Conservation (phyloP, 352 stramenopile genomes). For the Phytopythium kandeliae region DNA sequence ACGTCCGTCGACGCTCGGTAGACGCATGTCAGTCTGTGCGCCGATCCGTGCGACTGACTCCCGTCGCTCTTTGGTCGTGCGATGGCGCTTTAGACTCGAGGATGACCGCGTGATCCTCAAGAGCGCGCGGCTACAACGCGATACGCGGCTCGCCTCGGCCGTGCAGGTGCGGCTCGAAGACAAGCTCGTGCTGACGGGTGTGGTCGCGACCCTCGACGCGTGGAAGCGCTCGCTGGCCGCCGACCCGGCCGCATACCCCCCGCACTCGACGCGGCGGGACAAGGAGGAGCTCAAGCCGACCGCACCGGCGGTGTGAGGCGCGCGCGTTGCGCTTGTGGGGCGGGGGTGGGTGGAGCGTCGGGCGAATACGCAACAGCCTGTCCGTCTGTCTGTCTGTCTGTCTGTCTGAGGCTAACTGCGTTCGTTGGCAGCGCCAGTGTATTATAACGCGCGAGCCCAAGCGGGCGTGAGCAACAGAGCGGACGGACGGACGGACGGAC, state of each 20-base stretch:
- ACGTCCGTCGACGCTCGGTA: conserved; percentile 5
- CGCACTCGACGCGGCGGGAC: conserved; percentile 13
- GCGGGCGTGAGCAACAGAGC: neutral
- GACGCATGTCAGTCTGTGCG: neutral
- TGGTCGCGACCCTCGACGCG: conserved; percentile 28
- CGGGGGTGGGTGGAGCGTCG: neutral
- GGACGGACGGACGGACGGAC: too few species aligned
- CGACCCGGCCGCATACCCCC: conserved; percentile 27
- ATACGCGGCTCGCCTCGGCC: conserved; percentile 20
- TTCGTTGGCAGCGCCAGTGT: neutral
- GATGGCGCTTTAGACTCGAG: conserved; percentile 23
- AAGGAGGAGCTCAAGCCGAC: neutral
- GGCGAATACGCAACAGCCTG: neutral
- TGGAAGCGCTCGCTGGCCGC: conserved; percentile 29
- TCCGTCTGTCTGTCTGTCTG: too few species aligned
- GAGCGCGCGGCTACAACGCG: conserved; percentile 14
- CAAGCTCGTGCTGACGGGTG: conserved; percentile 34
- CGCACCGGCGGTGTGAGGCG: neutral
- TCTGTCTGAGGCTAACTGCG: too few species aligned
- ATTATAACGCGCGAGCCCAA: conserved; percentile 1
- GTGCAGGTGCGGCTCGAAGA: conserved; percentile 43
- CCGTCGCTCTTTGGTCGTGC: neutral
- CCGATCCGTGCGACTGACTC: too few species aligned
- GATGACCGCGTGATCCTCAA: conserved; percentile 30
- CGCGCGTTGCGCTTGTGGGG: too few species aligned